Evolutionary conservation across 164 flowering plant species (phyloP), one percentile per base, ranked within the genome.

Genomic region (Magnolia changhungtana): DNA sequence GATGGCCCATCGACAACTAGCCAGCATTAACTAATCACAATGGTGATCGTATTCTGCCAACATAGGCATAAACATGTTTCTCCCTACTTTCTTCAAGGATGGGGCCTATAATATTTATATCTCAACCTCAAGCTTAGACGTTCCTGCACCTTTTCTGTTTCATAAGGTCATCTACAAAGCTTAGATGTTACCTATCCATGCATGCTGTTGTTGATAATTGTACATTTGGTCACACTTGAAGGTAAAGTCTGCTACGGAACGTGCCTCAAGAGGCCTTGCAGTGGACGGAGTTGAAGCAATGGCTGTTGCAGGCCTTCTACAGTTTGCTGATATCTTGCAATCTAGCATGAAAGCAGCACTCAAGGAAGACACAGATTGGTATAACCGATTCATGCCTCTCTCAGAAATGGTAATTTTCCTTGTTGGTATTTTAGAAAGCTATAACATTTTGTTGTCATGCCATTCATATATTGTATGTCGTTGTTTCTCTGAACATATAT

Each of bases 291-390:
- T 71, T 64, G 95, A 93, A 84, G 99, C 97, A 63, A 29, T 89
- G 72, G 91, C 95, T 75, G 77, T 93, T 72, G 87, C 79, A 65
- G 80, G 76, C 77, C 81, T 96, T 68, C 81, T 93, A 49, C 83
- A 85, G 76, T 80, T 82, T 82, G 85, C 89, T 37, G 87, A 92
- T 4, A 29, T 74, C 64, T 82, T 96, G 85, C 98, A 96, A 80
- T 74, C 78, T 13, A 85, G 81, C 81, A 75, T 93, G 20, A 89
- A 88, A 85, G 84, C 85, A 74, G 90, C 91, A 52, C 63, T 89
- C 51, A 93, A 89, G 81, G 89, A 90, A 80, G 96, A 90, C 77
- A 80, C 85, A 49, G 95, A 91, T 75, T 90, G 91, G 90, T 84
- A 85, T 69, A 77, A 63, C 24, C 87, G 89, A 71, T 90, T 93